phyloP scores from a whole-genome alignment of 2,329 filamentous ascomycete species.

The Podosphaera fusca region DNA sequence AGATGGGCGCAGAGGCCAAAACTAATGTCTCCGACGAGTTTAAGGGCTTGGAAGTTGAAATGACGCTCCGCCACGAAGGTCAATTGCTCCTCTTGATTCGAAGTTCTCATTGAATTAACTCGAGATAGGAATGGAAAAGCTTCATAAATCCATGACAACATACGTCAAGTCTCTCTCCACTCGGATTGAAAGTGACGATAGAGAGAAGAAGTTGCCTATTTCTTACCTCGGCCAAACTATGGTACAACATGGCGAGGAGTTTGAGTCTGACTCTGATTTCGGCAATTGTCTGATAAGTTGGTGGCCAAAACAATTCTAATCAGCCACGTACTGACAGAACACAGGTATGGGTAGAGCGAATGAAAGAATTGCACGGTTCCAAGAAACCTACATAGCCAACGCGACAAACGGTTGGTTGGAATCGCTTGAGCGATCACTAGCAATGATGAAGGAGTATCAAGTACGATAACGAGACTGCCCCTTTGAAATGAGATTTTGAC shows the following conservation, averaged over 20 bases:
- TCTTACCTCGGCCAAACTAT: slow-evolving; percentile 65
- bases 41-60: slow-evolving; percentile 71
- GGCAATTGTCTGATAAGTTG: slow-evolving; percentile 59
- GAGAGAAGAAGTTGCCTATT: slow-evolving; percentile 64
- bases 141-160: slow-evolving; percentile 63
- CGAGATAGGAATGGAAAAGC: slow-evolving; percentile 63
- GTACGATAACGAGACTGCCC: slow-evolving; percentile 23
- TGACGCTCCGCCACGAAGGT: slow-evolving; percentile 78
- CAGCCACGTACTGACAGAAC: background rate
- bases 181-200: slow-evolving; percentile 63
- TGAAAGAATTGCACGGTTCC: slow-evolving; percentile 63
- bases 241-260: slow-evolving; percentile 77
- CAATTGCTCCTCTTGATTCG: slow-evolving; percentile 13
- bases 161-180: slow-evolving; percentile 80
- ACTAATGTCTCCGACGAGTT: slow-evolving; percentile 78
- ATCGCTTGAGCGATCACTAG: slow-evolving; percentile 67
- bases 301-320: slow-evolving; percentile 1
- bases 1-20: slow-evolving; percentile 80
- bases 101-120: slow-evolving; percentile 5
- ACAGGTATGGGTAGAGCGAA: slow-evolving; percentile 62
- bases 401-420: slow-evolving; percentile 73
- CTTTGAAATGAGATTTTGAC: too few relatives aligned
- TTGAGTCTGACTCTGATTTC: slow-evolving; percentile 74
- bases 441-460: slow-evolving; percentile 97
- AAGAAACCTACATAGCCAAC: slow-evolving; percentile 60